phyloP scores from a whole-genome alignment of 148 eudicot genomes.

The Camellia japonica region DNA sequence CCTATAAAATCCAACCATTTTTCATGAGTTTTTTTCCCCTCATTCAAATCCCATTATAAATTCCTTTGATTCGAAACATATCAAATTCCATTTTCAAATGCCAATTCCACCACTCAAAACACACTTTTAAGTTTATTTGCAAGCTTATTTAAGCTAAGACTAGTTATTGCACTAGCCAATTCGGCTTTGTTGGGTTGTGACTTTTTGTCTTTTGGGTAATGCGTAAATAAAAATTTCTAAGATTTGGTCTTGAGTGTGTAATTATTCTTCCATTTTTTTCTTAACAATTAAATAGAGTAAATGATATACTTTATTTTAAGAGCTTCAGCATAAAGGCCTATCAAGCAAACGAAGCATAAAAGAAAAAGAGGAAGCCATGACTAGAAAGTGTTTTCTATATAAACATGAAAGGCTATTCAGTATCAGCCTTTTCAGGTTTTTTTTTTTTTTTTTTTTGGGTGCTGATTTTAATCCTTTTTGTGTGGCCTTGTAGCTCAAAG shows the following conservation, averaged over 20 bases:
- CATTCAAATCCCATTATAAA: too few species aligned
- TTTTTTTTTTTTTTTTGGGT: background rate
- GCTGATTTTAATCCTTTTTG: conserved; percentile 11
- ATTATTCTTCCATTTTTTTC: background rate
- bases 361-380: background rate
- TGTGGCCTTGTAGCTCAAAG: conserved; percentile 53
- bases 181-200: background rate
- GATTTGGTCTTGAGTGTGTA: background rate
- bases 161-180: background rate
- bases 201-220: background rate
- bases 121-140: background rate
- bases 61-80: too few species aligned
- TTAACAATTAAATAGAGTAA: background rate
- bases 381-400: background rate
- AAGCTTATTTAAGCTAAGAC: conserved; percentile 1
- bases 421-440: too few species aligned
- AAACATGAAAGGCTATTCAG: background rate
- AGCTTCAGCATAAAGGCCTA: background rate
- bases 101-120: too few species aligned
- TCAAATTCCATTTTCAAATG: too few species aligned
- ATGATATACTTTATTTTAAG: background rate
- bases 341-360: background rate
- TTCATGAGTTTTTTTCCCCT: too few species aligned
- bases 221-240: background rate
- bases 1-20: too few species aligned